Base-by-base conservation (phyloP, 805 yeast species). In the Metschnikowia proteae region DNA sequence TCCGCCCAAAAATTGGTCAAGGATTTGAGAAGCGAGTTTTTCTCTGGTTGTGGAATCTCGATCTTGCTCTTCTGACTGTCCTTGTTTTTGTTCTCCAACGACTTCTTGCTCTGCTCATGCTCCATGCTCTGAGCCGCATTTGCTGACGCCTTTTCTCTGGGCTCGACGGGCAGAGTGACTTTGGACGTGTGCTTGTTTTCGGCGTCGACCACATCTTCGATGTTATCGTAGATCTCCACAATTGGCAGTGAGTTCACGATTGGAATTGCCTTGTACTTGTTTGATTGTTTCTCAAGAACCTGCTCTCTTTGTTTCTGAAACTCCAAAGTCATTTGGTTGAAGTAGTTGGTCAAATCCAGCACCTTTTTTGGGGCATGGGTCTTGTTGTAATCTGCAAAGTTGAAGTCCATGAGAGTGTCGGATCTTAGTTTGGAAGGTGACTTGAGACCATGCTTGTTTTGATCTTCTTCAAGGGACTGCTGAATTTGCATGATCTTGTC, bases 1-100 rank as follows among this genome's bases (percentile, higher is more conserved):
- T 94, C 98, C 1, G 97, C 97, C 98, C 98, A 94, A 66, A 94
- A 94, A 58, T 84, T 88, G 0, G 96, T 81, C 48, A 95, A 71
- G 0, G 96, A 82, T 58, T 87, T 88, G 70, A 94, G 79, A 32
- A 94, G 66, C 0, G 97, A 84, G 23, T 83, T 80, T 55, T 81
- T 80, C 60, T 91, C 97, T 5, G 75, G 75, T 43, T 70, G 75
- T 0, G 74, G 71, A 33, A 71, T 58, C 9, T 68, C 71, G 8
- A 61, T 39, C 28, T 55, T 56, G 27, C 48, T 31, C 46, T 51
- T 43, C 13, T 17, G 5, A 5, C 31, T 17, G 7, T 50, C 53
- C 25, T 45, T 44, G 32, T 13, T 27, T 11, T 33, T 42, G 27
- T 6, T 13, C 10, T 23, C 32, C 25, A 13, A 11, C 8, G 8